Percentiles rank a stretch among this genome's conserved stretches.
These are phyloP conservation scores for Sicyos edulis DNA, from an alignment of 306 rosid genomes.

Conservation along the genomic window DNA sequence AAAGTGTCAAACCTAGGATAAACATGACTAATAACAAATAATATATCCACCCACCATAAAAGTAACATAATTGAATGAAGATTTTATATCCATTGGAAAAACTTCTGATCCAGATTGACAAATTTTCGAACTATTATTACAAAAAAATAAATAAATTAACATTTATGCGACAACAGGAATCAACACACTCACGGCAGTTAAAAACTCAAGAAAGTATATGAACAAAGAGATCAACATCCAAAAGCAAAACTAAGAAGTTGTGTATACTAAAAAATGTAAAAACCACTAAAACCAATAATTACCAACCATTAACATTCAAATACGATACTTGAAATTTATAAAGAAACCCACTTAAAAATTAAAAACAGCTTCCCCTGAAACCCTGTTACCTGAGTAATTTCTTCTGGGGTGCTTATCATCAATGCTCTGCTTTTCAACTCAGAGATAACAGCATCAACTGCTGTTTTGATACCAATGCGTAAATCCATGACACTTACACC, in stretches of 20 bases:
- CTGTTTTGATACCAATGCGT: conserved; percentile 76
- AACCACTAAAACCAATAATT: background rate
- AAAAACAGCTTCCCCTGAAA: conserved; percentile 19
- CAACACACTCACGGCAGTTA: background rate
- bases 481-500: conserved; percentile 93
- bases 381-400: conserved; percentile 78
- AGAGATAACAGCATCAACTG: conserved; percentile 72
- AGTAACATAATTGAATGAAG: background rate
- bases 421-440: conserved; percentile 75
- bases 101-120: background rate
- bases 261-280: background rate
- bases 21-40: background rate
- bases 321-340: too few species aligned
- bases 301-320: background rate
- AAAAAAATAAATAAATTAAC: too few species aligned
- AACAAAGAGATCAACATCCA: background rate
- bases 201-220: background rate
- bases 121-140: background rate
- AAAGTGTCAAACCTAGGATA: background rate
- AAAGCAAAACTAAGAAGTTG: background rate
- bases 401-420: conserved; percentile 88
- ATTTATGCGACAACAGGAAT: background rate
- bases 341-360: background rate
- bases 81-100: background rate
- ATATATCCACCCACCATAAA: background rate